Evolutionary conservation across 2,329 filamentous ascomycete genomes (phyloP).

Genomic region (Penicillium concentricum): DNA sequence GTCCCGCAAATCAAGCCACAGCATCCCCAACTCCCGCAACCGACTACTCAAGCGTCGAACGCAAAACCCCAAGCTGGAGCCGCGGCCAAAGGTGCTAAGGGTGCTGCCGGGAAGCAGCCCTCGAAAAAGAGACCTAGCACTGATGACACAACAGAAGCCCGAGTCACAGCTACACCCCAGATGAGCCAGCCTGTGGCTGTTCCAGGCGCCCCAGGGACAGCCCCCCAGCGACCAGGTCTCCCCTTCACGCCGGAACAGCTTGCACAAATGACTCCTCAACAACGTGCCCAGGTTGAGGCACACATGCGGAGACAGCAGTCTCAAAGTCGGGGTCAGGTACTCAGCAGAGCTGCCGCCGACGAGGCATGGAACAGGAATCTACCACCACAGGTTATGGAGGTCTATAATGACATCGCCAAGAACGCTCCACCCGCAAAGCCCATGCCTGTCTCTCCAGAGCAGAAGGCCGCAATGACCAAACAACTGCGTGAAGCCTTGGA

Average conservation of each 20-base stretch:
- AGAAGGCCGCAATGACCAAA: constrained; percentile 40
- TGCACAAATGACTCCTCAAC: constrained; percentile 42
- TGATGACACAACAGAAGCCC: constrained; percentile 49
- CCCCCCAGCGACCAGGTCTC: constrained; percentile 22
- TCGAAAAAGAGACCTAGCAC: constrained; percentile 46
- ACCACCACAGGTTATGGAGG: constrained; percentile 39
- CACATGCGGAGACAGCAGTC: constrained; percentile 37
- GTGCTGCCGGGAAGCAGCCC: constrained; percentile 30
- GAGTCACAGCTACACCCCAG: constrained; percentile 37
- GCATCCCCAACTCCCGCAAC: constrained; percentile 22
- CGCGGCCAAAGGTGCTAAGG: constrained; percentile 28
- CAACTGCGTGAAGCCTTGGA: constrained; percentile 42
- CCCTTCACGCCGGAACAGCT: constrained; percentile 38
- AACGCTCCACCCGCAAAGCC: constrained; percentile 33
- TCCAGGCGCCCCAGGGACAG: constrained; percentile 19
- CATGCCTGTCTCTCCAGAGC: constrained; percentile 38
- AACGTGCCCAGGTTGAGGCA: constrained; percentile 40
- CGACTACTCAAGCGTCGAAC: constrained; percentile 29
- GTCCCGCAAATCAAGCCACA: constrained; percentile 25
- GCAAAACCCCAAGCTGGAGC: constrained; percentile 31
- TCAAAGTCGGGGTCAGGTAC: constrained; percentile 29
- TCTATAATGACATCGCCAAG: constrained; percentile 40
- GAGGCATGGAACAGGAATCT: constrained; percentile 39
- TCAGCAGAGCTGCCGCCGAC: constrained; percentile 37
- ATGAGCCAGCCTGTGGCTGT: constrained; percentile 22